These are phyloP conservation scores for Auriculariales sp. DNA, from an alignment of 768 basidiomycete species.

Conservation along the genomic window DNA sequence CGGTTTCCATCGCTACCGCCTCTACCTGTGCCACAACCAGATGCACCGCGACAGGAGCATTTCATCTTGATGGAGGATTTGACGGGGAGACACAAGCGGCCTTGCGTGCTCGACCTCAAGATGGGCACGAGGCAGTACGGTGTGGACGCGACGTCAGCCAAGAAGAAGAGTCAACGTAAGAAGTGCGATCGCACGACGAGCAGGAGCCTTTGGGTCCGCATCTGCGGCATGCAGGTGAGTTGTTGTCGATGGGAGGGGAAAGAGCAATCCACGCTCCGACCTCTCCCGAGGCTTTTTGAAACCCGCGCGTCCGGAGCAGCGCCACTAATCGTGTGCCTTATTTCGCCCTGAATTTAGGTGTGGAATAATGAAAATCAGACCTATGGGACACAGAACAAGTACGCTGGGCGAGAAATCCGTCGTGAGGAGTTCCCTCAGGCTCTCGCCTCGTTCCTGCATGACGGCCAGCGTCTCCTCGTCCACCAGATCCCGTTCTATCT, in stretches of 20 bases:
- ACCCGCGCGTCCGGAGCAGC: slow-evolving; percentile 1
- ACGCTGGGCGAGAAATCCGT: slow-evolving; percentile 81
- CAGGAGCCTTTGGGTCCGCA: slow-evolving; percentile 73
- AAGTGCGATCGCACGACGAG: slow-evolving; percentile 97
- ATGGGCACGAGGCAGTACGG: slow-evolving; percentile 99
- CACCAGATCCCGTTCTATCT: slow-evolving; percentile 85
- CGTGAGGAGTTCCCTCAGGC: slow-evolving; percentile 74
- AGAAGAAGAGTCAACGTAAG: slow-evolving; percentile 97
- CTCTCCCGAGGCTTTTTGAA: no score
- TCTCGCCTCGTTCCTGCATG: slow-evolving; percentile 68
- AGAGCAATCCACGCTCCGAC: no score
- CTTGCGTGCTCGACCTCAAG: slow-evolving; percentile 95
- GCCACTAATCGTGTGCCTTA: not conserved
- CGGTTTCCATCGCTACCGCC: slow-evolving; percentile 14
- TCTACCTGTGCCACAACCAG: slow-evolving; percentile 2
- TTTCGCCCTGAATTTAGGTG: no score
- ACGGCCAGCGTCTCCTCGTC: slow-evolving; percentile 70
- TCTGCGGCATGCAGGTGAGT: slow-evolving; percentile 98
- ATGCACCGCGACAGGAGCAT: slow-evolving; percentile 75
- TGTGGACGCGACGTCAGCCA: slow-evolving; percentile 77
- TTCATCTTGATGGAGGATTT: slow-evolving; percentile 99
- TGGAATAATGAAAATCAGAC: slow-evolving; percentile 79
- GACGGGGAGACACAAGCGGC: slow-evolving; percentile 77
- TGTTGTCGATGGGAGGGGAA: no score
- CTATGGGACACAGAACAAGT: slow-evolving; percentile 91